These are phyloP conservation scores for Cryphonectria parasitica DNA, from an alignment of 2,329 filamentous ascomycete species.

Conservation along the genomic window DNA sequence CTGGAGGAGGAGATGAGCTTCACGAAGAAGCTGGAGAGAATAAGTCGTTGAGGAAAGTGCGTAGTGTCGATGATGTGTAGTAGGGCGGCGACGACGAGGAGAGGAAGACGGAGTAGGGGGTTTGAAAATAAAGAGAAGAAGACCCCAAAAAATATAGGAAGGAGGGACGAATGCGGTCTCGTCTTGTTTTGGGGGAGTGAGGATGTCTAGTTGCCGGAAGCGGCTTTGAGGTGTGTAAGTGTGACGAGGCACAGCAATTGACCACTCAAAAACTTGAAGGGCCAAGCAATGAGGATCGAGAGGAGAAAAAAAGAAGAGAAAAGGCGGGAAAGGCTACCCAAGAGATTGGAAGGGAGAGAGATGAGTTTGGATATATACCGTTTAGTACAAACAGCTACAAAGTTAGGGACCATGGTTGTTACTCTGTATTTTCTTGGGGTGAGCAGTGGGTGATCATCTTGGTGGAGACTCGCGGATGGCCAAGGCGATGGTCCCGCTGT, in stretches of 20 bases:
- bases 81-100: neutral
- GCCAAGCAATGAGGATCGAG: neutral
- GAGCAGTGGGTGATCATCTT: conserved; percentile 13
- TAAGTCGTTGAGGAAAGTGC: neutral
- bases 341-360: conserved; percentile 10
- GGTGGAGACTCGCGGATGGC: conserved; percentile 24
- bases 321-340: neutral
- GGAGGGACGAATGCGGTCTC: conserved; percentile 1
- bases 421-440: conserved; percentile 11
- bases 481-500: conserved; percentile 14
- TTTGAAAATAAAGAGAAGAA: neutral
- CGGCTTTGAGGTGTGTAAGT: conserved; percentile 12
- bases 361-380: conserved; percentile 26
- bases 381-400: conserved; percentile 11
- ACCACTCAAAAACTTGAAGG: neutral
- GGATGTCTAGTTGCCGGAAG: conserved; percentile 15
- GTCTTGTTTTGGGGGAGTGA: conserved; percentile 1
- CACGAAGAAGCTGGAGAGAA: conserved; percentile 8
- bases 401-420: conserved; percentile 13
- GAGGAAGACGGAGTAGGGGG: neutral
- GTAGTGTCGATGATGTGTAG: too few species aligned
- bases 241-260: conserved; percentile 21
- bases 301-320: conserved; percentile 3
- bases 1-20: neutral
- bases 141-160: neutral